Evolutionary conservation across 352 stramenopile genomes (phyloP), one percentile per base, ranked within the genome.

Genomic region (Phytophthora meadii): DNA sequence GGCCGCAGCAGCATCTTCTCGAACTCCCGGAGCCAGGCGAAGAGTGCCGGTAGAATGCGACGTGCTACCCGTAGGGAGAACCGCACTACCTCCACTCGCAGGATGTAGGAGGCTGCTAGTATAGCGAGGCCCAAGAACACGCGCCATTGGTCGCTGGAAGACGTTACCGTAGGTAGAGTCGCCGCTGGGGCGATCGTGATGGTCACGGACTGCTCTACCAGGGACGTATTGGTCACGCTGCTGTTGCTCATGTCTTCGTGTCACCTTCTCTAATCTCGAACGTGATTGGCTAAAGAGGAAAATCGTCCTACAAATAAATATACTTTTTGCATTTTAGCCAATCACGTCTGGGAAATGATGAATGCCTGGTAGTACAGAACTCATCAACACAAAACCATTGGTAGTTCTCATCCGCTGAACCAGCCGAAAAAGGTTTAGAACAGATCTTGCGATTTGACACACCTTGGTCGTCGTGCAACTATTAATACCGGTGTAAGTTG

Each of bases 21-120:
- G 58, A 95, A 94, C 74, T 95, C 82, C 36, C 87, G 83, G 47
- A 95, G 76, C 81, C 81, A 93, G n/a, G 83, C 76, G 48, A 87
- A 76, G 27, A 85, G 68, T 39, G 72, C 71, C 2, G 85, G 83
- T 17, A 90, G 30, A 19, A 82, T 76, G 15, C 87, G 85, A n/a
- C 83, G 76, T 60, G 68, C 71, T 7, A 95, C 68, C 12, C 78
- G 79, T 47, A 95, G 71, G 40, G 79, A 85, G 64, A 94, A 91
- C 24, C 82, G 85, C 40, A 95, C 82, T 27, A 90, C 59, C 70
- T 93, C 85, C 30, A 92, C 72, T 53, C 87, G 87, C 41, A 95
- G 82, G 17, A 95, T 32, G 51, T 89, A 93, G 42, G 85, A 78
- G 15, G 61, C 76, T 1, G 76, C 74, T 6, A 95, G 79, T 53